phyloP scores from a whole-genome alignment of 768 basidiomycete genomes.

The Suillus subluteus region DNA sequence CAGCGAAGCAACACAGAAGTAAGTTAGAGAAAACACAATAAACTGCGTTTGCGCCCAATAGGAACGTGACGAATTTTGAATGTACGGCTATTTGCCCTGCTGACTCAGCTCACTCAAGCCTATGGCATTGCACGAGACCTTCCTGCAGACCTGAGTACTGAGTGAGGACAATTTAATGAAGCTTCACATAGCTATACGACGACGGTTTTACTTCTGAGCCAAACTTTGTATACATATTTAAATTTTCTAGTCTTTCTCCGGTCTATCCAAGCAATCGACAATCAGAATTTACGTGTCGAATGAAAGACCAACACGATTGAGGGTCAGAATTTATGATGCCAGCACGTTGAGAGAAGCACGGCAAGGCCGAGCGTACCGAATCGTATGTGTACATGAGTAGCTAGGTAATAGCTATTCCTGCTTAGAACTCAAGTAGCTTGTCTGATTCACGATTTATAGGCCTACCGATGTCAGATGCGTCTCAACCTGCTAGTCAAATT shows the following conservation, averaged over 20 bases:
- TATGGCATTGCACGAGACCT: too few species aligned
- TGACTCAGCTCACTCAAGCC: slow-evolving; percentile 1
- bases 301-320: neutral
- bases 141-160: too few species aligned
- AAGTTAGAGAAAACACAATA: neutral
- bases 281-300: neutral
- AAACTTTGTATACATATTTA: neutral
- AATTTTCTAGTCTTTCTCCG: neutral
- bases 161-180: too few species aligned
- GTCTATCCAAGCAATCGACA: neutral
- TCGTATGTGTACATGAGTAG: neutral
- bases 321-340: neutral
- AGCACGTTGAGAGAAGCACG: neutral
- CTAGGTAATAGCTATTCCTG: neutral
- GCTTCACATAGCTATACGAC: too few species aligned
- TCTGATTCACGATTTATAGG: neutral
- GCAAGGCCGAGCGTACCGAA: neutral
- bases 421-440: neutral
- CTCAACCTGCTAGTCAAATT: neutral
- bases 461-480: neutral
- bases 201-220: neutral
- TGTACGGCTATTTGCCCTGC: slow-evolving; percentile 6
- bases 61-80: slow-evolving; percentile 7
- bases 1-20: slow-evolving; percentile 7
- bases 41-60: neutral